Percentiles rank a stretch among this genome's conserved stretches.
phyloP scores from a whole-genome alignment of 1,284 basidiomycete genomes.

The Apiotrichum porosum region DNA sequence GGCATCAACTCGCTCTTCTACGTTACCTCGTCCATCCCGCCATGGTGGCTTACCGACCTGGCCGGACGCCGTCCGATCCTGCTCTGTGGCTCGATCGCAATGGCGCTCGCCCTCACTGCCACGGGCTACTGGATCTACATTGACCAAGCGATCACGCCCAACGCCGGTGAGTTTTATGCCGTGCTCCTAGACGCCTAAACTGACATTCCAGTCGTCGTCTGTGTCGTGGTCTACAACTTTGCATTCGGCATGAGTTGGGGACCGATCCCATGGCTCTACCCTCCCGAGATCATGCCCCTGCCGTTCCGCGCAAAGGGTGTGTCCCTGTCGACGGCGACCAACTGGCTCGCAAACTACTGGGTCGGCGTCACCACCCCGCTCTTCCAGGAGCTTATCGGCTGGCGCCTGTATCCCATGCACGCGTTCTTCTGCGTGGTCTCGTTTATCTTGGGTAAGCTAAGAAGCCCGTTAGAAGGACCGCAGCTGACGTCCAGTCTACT shows the following conservation, averaged over 20 bases:
- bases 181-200: too few relatives aligned
- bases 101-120: constrained; percentile 44
- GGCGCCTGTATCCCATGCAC: constrained; percentile 94
- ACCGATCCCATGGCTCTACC: constrained; percentile 64
- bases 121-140: constrained; percentile 67
- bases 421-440: constrained; percentile 88
- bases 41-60: constrained; percentile 93
- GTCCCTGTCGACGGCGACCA: constrained; percentile 80
- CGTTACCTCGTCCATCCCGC: constrained; percentile 71
- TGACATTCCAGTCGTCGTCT: constrained; percentile 63
- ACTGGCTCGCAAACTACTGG: constrained; percentile 61
- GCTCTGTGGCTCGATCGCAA: constrained; percentile 75
- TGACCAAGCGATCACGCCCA: constrained; percentile 75
- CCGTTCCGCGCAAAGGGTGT: constrained; percentile 89
- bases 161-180: constrained; percentile 54
- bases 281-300: constrained; percentile 90
- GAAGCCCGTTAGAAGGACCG: not conserved
- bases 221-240: constrained; percentile 90
- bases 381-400: constrained; percentile 82
- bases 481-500: constrained; percentile 28
- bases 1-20: constrained; percentile 91
- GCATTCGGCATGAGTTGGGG: constrained; percentile 66
- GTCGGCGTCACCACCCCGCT: constrained; percentile 87
- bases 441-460: constrained; percentile 60
- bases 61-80: constrained; percentile 87